Conservation (phyloP, 1,139 yeast species). For the Pichia sorboxylosa region DNA sequence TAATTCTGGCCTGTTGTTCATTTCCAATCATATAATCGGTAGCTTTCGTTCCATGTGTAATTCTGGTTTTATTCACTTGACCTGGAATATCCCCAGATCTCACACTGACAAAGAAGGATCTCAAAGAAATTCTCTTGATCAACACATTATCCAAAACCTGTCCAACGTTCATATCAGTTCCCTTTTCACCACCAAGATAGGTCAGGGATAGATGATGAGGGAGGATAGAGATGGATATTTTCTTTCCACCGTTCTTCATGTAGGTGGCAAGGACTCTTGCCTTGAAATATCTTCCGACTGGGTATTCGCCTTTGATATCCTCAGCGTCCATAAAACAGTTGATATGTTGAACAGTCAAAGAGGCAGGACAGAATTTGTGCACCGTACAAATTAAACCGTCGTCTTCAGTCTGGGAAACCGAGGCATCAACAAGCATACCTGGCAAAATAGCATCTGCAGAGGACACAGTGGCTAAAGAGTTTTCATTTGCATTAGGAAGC, state of each 20-base stretch:
- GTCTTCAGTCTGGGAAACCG: constrained; percentile 47
- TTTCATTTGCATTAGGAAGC: constrained; percentile 23
- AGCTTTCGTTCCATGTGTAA: constrained; percentile 41
- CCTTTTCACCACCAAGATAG: constrained; percentile 25
- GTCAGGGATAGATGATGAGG: constrained; percentile 38
- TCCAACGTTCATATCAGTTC: constrained; percentile 73
- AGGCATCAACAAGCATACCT: constrained; percentile 69
- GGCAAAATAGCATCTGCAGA: constrained; percentile 75
- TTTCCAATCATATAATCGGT: constrained; percentile 51
- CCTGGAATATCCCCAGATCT: constrained; percentile 49
- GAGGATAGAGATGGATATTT: constrained; percentile 51
- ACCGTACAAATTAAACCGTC: constrained; percentile 52
- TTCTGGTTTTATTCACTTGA: constrained; percentile 62
- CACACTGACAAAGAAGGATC: constrained; percentile 45
- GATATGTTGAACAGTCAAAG: constrained; percentile 54
- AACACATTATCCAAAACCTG: constrained; percentile 49
- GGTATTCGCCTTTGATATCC: constrained; percentile 47
- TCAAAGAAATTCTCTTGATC: constrained; percentile 46
- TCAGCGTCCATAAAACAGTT: constrained; percentile 33
- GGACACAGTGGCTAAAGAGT: constrained; percentile 42
- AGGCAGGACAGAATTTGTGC: constrained; percentile 65
- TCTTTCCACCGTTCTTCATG: constrained; percentile 44
- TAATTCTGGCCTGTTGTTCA: constrained; percentile 62
- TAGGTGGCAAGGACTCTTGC: constrained; percentile 63
- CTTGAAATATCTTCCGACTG: constrained; percentile 53